Base-by-base conservation (phyloP, 2,329 filamentous ascomycete genomes). In the Coniochaeta sp. region DNA sequence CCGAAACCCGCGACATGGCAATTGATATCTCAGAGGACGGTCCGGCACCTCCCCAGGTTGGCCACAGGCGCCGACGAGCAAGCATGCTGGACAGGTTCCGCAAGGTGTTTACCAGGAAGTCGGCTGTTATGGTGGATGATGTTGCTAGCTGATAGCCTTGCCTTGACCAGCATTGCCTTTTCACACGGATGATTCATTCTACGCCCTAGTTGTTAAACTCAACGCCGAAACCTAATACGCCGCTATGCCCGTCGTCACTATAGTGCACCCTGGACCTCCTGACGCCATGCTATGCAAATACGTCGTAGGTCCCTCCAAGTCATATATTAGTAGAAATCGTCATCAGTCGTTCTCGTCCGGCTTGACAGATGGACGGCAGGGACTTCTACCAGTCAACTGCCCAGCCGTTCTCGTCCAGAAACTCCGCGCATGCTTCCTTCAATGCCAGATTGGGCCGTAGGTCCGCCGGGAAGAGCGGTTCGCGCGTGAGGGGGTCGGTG, bases 371-470 rank as follows among this genome's bases (percentile, higher is more conserved):
- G 31, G 31, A 11, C 6, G 11, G 7, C 38, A 40, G 4, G 4
- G 38, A n/a, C 47, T 12, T 67, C 61, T 64, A 96, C 89, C 90
- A 98, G 71, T 97, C 93, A 43, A 90, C 92, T 0, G 92, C 91
- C 90, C 95, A 96, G 11, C 91, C 93, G 68, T 96, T 97, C 66
- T 90, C 79, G 31, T 89, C 82, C 61, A 97, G 77, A 68, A 96
- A 98, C 66, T 95, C 90, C 54, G 90, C 86, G 69, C 91, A 96
- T 0, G 91, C 93, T 59, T 90, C 83, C 71, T 88, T 91, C 61
- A 98, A 78, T 0, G 83, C 89, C 52, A 96, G 80, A 71, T 98
- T 98, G 0, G 91, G 89, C 47, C 92, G 81, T 59, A 98, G 73
- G 52, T 97, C 91, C 1, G 79, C 76, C 0, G 85, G 78, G 0